phyloP scores from a whole-genome alignment of 108 stramenopile genomes.

The Fistulifera solaris region DNA sequence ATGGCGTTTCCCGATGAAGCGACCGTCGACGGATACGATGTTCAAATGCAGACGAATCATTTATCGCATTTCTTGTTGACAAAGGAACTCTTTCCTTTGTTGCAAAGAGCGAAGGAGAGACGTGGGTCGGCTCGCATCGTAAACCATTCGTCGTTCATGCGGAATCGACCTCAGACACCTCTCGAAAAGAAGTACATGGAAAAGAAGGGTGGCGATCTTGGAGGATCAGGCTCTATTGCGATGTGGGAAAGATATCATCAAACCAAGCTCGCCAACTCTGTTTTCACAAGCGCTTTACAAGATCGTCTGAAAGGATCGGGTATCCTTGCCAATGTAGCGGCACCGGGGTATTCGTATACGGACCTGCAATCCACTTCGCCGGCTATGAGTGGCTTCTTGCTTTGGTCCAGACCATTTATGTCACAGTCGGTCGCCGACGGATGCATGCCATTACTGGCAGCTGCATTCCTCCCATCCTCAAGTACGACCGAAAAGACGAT shows the following conservation, averaged over 20 bases:
- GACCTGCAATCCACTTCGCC: slow-evolving; percentile 11
- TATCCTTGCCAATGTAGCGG: slow-evolving; percentile 15
- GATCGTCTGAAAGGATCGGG: slow-evolving; percentile 23
- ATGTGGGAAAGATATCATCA: slow-evolving; percentile 38
- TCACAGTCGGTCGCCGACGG: slow-evolving; percentile 23
- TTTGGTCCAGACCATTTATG: slow-evolving; percentile 1
- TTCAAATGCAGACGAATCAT: slow-evolving; percentile 53
- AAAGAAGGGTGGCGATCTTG: slow-evolving; percentile 37
- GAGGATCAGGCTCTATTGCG: slow-evolving; percentile 18
- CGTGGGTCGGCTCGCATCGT: slow-evolving; percentile 41
- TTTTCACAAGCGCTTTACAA: slow-evolving; percentile 41
- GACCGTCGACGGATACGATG: slow-evolving; percentile 54
- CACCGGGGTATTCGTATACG: slow-evolving; percentile 17
- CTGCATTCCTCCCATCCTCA: slow-evolving; percentile 13
- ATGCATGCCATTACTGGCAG: slow-evolving; percentile 19
- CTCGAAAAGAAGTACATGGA: slow-evolving; percentile 44
- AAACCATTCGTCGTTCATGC: slow-evolving; percentile 23
- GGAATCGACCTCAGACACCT: slow-evolving; percentile 4
- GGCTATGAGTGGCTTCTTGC: slow-evolving; percentile 11
- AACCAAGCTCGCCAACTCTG: slow-evolving; percentile 52
- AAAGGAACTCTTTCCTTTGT: slow-evolving; percentile 32
- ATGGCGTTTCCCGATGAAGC: slow-evolving; percentile 36
- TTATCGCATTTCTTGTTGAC: slow-evolving; percentile 49
- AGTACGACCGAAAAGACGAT: slow-evolving; percentile 8
- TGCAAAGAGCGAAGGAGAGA: slow-evolving; percentile 26